Evolutionary conservation across 768 basidiomycete species (phyloP).

Genomic region (Boletus vermiculosoides): DNA sequence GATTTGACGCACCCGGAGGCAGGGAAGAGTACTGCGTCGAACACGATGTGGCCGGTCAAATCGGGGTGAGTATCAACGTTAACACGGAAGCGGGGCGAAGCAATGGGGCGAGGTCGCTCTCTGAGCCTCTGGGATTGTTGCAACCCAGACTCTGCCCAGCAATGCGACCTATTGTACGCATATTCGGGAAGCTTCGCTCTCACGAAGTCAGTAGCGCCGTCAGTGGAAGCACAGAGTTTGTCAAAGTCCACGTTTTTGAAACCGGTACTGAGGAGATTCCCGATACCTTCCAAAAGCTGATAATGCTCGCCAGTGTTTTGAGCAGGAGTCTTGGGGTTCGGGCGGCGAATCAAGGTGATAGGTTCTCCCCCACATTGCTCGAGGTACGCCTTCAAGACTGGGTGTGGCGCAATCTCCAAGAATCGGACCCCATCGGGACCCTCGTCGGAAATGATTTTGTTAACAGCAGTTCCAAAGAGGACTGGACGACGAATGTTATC

Average conservation of each 20-base stretch:
- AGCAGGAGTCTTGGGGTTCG: conserved; percentile 29
- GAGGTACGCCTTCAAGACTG: conserved; percentile 35
- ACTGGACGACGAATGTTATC: conserved; percentile 37
- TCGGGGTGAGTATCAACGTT: conserved; percentile 35
- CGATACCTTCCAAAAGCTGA: conserved; percentile 33
- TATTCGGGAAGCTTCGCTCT: conserved; percentile 31
- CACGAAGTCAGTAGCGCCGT: conserved; percentile 20
- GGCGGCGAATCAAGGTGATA: conserved; percentile 31
- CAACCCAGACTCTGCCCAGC: conserved; percentile 27
- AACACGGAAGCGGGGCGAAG: conserved; percentile 35
- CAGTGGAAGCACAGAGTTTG: conserved; percentile 24
- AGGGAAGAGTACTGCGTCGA: conserved; percentile 46
- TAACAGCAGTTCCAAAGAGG: conserved; percentile 34
- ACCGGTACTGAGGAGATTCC: conserved; percentile 30
- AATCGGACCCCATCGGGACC: conserved; percentile 28
- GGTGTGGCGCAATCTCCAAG: conserved; percentile 35
- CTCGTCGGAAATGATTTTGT: conserved; percentile 31
- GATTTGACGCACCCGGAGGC: conserved; percentile 41
- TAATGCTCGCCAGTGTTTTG: conserved; percentile 36
- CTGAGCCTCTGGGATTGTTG: conserved; percentile 28
- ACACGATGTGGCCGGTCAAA: conserved; percentile 45
- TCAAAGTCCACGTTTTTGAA: conserved; percentile 32
- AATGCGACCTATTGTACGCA: conserved; percentile 29
- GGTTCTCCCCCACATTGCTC: conserved; percentile 36
- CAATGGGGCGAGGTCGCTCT: conserved; percentile 35